phyloP scores from a whole-genome alignment of 495 filamentous ascomycete species.

The Daldinia decipiens region DNA sequence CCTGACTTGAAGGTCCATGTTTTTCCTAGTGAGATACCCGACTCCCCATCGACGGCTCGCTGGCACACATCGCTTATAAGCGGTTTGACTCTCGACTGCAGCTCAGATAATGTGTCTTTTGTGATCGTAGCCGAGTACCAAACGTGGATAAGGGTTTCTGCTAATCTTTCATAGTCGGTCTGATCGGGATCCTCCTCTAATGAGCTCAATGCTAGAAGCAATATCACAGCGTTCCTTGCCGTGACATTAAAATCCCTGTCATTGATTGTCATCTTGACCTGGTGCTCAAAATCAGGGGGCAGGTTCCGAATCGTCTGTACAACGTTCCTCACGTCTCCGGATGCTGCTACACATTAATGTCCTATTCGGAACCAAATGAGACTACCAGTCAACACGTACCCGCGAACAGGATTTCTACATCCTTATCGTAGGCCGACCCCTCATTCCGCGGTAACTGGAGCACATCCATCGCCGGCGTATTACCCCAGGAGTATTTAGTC shows the following conservation, averaged over 20 bases:
- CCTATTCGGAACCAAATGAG: neutral
- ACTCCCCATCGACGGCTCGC: conserved; percentile 14
- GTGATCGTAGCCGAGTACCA: conserved; percentile 47
- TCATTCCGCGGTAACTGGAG: conserved; percentile 55
- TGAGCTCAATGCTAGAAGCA: conserved; percentile 46
- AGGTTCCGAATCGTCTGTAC: conserved; percentile 52
- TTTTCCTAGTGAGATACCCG: conserved; percentile 24
- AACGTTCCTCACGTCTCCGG: conserved; percentile 58
- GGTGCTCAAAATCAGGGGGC: conserved; percentile 38
- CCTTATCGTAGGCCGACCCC: conserved; percentile 43
- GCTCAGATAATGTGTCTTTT: neutral
- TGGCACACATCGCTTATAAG: conserved; percentile 36
- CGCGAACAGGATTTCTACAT: conserved; percentile 55
- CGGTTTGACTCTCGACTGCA: conserved; percentile 25
- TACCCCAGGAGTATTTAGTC: conserved; percentile 55
- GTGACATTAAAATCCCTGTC: conserved; percentile 55
- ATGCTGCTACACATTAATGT: conserved; percentile 45
- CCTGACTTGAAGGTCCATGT: conserved; percentile 35
- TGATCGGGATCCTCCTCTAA: conserved; percentile 6
- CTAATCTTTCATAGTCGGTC: neutral
- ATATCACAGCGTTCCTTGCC: conserved; percentile 55
- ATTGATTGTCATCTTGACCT: conserved; percentile 50
- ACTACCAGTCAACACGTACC: conserved; percentile 42
- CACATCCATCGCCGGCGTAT: conserved; percentile 57
- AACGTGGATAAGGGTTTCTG: conserved; percentile 38